Evolutionary conservation across 805 yeast species (phyloP).

Genomic region (Blastobotrys muscicola): DNA sequence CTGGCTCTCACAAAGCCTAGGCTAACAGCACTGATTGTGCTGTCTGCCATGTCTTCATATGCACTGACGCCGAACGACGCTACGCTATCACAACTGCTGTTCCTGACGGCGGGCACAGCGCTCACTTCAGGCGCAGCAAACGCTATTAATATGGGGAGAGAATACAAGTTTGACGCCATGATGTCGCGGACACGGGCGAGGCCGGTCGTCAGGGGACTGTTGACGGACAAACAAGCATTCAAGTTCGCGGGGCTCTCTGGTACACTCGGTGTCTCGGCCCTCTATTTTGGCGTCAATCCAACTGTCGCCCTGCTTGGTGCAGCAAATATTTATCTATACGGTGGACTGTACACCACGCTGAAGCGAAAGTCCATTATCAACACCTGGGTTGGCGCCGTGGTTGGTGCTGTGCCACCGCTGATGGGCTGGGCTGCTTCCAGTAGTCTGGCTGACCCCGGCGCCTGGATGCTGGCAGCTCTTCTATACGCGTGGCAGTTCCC

Average conservation of each 20-base stretch:
- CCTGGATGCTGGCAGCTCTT: constrained; percentile 86
- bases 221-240: constrained; percentile 70
- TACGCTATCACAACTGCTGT: constrained; percentile 56
- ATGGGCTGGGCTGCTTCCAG: constrained; percentile 98
- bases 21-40: constrained; percentile 75
- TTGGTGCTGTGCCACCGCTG: constrained; percentile 95
- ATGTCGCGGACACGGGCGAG: constrained; percentile 85
- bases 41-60: constrained; percentile 88
- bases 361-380: constrained; percentile 77
- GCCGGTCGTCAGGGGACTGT: constrained; percentile 80
- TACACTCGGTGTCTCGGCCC: constrained; percentile 52
- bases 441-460: constrained; percentile 68
- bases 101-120: constrained; percentile 76
- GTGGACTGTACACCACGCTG: constrained; percentile 86
- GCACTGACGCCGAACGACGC: constrained; percentile 84
- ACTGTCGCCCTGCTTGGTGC: constrained; percentile 77
- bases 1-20: constrained; percentile 84
- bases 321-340: constrained; percentile 68
- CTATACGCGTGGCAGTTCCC: constrained; percentile 98
- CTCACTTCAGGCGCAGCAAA: constrained; percentile 90
- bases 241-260: constrained; percentile 73
- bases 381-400: constrained; percentile 99
- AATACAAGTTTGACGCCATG: constrained; percentile 75
- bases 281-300: constrained; percentile 76
- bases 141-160: constrained; percentile 95